Percentiles rank a stretch among this genome's conserved stretches.
phyloP scores from a whole-genome alignment of 768 basidiomycete species.

The Lactarius pseudohatsudake region DNA sequence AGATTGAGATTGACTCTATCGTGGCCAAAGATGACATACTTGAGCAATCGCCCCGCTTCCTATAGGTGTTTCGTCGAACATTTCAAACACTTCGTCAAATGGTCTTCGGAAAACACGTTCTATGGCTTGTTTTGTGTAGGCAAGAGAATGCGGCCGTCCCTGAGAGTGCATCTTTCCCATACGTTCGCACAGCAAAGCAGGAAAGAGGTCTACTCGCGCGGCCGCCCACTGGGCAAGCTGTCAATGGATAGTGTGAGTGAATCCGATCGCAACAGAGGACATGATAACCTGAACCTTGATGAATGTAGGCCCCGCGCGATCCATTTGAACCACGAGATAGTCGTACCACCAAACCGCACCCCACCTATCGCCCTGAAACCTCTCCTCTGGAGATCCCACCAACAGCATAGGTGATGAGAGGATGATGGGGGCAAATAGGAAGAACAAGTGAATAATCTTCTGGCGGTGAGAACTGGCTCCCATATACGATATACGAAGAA shows the following conservation, averaged over 20 bases:
- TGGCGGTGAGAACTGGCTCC: constrained; percentile 83
- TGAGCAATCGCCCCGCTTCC: constrained; percentile 99
- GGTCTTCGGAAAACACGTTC: constrained; percentile 79
- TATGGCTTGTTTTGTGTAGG: constrained; percentile 78
- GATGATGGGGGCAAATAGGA: constrained; percentile 87
- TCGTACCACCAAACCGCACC: constrained; percentile 98
- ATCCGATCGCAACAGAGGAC: neutral
- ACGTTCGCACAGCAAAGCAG: constrained; percentile 76
- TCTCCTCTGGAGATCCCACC: constrained; percentile 53
- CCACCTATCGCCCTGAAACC: constrained; percentile 76
- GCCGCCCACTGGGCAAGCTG: constrained; percentile 99
- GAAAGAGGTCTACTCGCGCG: constrained; percentile 92
- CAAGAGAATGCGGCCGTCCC: constrained; percentile 75
- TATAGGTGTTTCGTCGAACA: constrained; percentile 83
- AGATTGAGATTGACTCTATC: neutral
- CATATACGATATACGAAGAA: constrained; percentile 61
- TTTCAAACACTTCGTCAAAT: constrained; percentile 88
- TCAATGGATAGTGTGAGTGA: neutral
- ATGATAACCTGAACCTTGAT: constrained; percentile 66
- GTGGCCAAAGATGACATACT: constrained; percentile 36
- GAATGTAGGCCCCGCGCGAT: constrained; percentile 93
- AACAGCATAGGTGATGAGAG: constrained; percentile 82
- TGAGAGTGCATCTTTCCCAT: constrained; percentile 88
- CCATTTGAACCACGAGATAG: constrained; percentile 86
- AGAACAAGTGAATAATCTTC: constrained; percentile 81